phyloP scores from a whole-genome alignment of 2,329 filamentous ascomycete species.

The Colletotrichum salicis region DNA sequence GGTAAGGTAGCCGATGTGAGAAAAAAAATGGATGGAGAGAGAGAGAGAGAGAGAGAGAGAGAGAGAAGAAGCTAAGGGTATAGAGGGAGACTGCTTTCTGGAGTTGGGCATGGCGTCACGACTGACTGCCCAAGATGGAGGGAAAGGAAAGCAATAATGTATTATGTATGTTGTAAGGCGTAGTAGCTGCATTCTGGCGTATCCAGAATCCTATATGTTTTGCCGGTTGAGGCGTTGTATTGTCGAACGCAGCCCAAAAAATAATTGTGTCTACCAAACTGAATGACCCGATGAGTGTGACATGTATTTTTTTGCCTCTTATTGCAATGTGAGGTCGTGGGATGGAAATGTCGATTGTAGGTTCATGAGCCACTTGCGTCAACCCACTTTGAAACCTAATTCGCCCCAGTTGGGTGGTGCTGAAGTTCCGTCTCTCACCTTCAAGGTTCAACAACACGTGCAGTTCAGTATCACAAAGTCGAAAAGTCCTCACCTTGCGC shows the following conservation, averaged over 20 bases:
- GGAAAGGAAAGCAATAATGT: not conserved
- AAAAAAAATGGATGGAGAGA: not conserved
- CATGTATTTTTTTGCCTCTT: not conserved
- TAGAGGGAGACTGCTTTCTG: not conserved
- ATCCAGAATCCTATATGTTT: not conserved
- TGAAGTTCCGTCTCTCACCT: not conserved
- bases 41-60: not conserved
- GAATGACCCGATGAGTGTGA: not conserved
- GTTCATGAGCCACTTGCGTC: not conserved
- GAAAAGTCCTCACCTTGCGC: not conserved
- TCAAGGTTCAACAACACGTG: not conserved
- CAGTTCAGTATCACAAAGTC: not conserved
- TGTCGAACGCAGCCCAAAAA: not conserved
- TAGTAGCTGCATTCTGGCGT: slow-evolving; percentile 14
- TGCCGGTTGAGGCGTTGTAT: not conserved
- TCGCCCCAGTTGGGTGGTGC: not conserved
- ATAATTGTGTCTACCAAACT: not conserved
- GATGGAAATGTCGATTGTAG: not conserved
- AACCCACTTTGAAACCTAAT: not conserved
- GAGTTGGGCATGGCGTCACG: not conserved
- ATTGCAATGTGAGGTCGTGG: not conserved
- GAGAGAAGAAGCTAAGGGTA: not conserved
- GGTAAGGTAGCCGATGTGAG: not conserved
- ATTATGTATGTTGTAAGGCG: slow-evolving; percentile 14
- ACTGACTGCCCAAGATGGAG: not conserved